Percentiles rank a stretch among this genome's conserved stretches.
These are phyloP conservation scores for Zygosaccharomyces bisporus DNA, from an alignment of 805 yeast genomes.

Conservation along the genomic window DNA sequence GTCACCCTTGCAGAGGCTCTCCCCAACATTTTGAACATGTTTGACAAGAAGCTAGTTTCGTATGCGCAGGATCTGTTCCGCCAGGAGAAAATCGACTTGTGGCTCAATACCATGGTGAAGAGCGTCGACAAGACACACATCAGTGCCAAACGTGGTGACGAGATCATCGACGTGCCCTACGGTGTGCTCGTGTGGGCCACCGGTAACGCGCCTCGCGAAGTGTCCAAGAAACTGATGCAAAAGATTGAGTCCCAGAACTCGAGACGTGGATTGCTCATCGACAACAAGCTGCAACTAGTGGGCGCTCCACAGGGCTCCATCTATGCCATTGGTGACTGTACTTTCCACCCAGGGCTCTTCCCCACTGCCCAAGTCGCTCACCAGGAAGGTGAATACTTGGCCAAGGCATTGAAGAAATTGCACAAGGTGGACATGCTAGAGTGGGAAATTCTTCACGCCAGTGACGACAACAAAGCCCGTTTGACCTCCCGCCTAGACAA, in stretches of 20 bases:
- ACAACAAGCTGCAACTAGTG: slow-evolving; percentile 75
- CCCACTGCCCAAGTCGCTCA: slow-evolving; percentile 98
- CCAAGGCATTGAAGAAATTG: slow-evolving; percentile 61
- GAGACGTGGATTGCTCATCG: slow-evolving; percentile 84
- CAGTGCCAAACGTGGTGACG: slow-evolving; percentile 61
- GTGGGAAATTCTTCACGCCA: slow-evolving; percentile 39
- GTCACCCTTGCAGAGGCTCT: slow-evolving; percentile 87
- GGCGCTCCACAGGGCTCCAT: slow-evolving; percentile 69
- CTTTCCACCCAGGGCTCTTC: slow-evolving; percentile 78
- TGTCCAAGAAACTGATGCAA: slow-evolving; percentile 61
- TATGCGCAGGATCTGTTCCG: slow-evolving; percentile 79
- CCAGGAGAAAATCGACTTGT: slow-evolving; percentile 64
- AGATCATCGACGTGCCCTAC: slow-evolving; percentile 79
- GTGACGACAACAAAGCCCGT: slow-evolving; percentile 39
- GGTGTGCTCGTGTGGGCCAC: slow-evolving; percentile 97
- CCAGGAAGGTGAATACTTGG: slow-evolving; percentile 86
- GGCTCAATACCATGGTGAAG: slow-evolving; percentile 84
- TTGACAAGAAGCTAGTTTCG: slow-evolving; percentile 62
- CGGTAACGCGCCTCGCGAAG: slow-evolving; percentile 85
- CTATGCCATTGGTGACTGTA: slow-evolving; percentile 92
- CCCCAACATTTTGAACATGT: slow-evolving; percentile 79
- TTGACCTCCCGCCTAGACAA: slow-evolving; percentile 44
- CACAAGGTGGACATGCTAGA: slow-evolving; percentile 58
- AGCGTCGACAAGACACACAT: slow-evolving; percentile 71
- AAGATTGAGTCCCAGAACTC: slow-evolving; percentile 73